Conservation (phyloP, 2,329 filamentous ascomycete genomes). For the Sclerotinia glacialis region DNA sequence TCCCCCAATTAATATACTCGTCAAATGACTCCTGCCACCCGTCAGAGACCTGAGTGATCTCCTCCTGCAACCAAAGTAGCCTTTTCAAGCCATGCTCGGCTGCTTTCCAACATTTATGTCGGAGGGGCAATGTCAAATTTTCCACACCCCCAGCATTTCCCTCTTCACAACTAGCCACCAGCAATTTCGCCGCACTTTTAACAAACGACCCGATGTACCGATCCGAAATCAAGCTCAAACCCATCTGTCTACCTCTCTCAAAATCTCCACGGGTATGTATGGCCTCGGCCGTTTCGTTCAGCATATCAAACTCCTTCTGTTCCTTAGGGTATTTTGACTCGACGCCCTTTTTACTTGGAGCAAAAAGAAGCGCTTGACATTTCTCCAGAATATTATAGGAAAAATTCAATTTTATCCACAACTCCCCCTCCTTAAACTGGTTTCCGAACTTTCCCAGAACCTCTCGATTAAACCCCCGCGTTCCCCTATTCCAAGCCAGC, state of each 20-base stretch:
- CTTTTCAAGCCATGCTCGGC: neutral
- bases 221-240: neutral
- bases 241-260: neutral
- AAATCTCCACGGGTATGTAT: neutral
- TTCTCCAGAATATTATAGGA: slow-evolving; percentile 8
- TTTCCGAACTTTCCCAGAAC: neutral
- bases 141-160: neutral
- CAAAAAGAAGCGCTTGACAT: neutral
- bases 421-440: neutral
- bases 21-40: neutral
- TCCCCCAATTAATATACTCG: neutral
- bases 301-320: slow-evolving; percentile 3
- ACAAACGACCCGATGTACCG: slow-evolving; percentile 5
- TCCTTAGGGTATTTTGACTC: neutral
- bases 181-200: neutral
- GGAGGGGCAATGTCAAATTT: neutral
- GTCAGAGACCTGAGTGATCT: neutral
- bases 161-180: neutral
- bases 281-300: neutral
- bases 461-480: slow-evolving; percentile 8
- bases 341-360: neutral
- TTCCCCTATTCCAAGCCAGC: slow-evolving; percentile 1
- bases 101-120: neutral
- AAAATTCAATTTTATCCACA: neutral
- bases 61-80: neutral